Evolutionary conservation across 805 yeast species (phyloP), one percentile per base, ranked within the genome.

Genomic region (Diddensiella transvaalensis): DNA sequence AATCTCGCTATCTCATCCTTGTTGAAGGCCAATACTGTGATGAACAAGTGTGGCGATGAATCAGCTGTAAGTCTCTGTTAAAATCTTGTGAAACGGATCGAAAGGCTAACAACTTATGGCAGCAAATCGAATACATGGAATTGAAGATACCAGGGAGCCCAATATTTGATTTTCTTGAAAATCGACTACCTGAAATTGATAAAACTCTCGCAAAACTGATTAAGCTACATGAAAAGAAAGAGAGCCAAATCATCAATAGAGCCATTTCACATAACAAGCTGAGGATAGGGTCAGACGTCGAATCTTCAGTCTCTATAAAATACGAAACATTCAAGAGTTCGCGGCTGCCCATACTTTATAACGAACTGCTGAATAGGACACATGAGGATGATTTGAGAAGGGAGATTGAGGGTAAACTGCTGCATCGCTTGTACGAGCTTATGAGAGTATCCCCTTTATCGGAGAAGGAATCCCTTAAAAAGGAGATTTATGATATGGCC

Each of bases 371-470:
- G 44, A 80, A 85, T 58, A 61, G 77, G 11, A 69, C 79, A 6
- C 73, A 79, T 57, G 84, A 85, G 58, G 95, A 86, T 57, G 72
- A 63, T 0, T 59, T 67, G 42, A 78, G 98, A 58, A 67, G 77
- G 19, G 57, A 63, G 8, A 64, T 74, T 37, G 96, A 93, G 65
- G 80, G 78, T 17, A 73, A 76, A 35, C 73, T 75, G 55, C 64
- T 93, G 33, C 72, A 74, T 47, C 80, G 81, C 60, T 75, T 78
- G 50, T 76, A 79, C 50, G 75, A 75, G 17, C 65, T 79, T 38
- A 65, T 89, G 44, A 71, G 68, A 48, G 71, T 76, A 1, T 70
- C 79, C 30, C 87, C 93, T 0, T 46, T 49, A 0, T 62, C 32
- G 22, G 29, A 44, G 63, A 81, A 82, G 47, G 61, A 63, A 13